Base-by-base conservation (phyloP, 108 stramenopile species). In the Cyclotella baltica region DNA sequence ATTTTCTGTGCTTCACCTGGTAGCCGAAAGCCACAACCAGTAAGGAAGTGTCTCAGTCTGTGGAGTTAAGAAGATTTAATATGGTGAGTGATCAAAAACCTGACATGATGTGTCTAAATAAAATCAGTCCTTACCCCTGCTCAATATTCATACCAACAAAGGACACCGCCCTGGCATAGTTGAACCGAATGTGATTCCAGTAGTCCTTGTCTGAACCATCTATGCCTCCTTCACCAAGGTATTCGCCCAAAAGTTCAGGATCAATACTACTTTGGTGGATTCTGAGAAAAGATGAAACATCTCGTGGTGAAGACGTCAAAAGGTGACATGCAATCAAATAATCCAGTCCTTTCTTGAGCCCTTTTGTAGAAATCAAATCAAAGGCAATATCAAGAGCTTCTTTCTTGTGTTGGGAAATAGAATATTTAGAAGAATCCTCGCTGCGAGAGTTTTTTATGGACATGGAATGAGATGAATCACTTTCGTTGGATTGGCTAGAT, bases 1-100 rank as follows among this genome's bases (percentile, higher is more conserved):
- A 99, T 96, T 70, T 90, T 89, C 80, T 99, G 98, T 9, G 98
- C 97, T 81, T 99, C 98, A 19, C 98, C 98, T 27, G 98, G 98
- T 34, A 99, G 74, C 15, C 92, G 93, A 68, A 99, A 98, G 28
- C 96, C 97, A 38, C 96, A 85, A 77, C 89, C 85, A 18, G 98
- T 97, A 28, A 98, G 85, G 40, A 96, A 93, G 53, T 92, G 88
- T 19, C 98, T 88, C 22, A 98, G 70, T 11, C 92, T 92, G 40
- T 10, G 33, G 40, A 64, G 38, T 40, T 46, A 46, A 15, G 22
- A 15, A 46, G 33, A 59, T 10, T 34, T 57, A 15, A 50, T 29
- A 30, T 16, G 38, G n/a, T 20, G 9, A 43, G 40, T 10, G 6
- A 43, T 43, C 6, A 43, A n/a, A n/a, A n/a, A n/a, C n/a, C n/a